phyloP scores from a whole-genome alignment of 1,139 yeast genomes.

The Yamadazyma oceani region DNA sequence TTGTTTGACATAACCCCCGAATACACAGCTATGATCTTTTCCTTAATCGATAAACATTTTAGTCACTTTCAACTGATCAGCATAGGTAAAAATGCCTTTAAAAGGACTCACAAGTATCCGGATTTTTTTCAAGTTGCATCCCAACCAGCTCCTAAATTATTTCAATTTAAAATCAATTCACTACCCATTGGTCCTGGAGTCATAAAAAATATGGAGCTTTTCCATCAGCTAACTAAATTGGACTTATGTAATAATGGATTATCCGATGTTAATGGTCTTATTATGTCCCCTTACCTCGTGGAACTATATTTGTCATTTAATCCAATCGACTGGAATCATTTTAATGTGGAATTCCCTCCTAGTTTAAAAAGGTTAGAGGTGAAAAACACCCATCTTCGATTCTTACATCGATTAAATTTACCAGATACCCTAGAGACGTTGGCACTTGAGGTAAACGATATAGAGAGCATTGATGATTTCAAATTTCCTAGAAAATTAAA shows the following conservation, averaged over 20 bases:
- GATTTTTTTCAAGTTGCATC: too few species aligned
- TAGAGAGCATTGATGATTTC: conserved; percentile 19
- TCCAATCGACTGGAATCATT: conserved; percentile 23
- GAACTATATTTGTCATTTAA: conserved; percentile 22
- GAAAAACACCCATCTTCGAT: conserved; percentile 21
- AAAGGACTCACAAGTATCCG: too few species aligned
- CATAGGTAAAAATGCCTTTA: too few species aligned
- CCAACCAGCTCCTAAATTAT: too few species aligned
- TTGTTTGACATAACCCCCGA: neutral
- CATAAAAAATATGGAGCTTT: too few species aligned
- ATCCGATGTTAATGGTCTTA: neutral
- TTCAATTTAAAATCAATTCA: too few species aligned
- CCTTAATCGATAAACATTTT: too few species aligned
- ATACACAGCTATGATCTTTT: too few species aligned
- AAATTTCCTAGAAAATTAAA: conserved; percentile 20
- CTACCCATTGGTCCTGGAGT: too few species aligned
- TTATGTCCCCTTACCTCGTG: conserved; percentile 7
- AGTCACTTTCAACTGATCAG: too few species aligned
- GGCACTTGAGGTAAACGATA: conserved; percentile 25
- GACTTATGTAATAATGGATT: neutral
- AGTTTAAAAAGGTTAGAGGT: conserved; percentile 18
- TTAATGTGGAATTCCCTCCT: conserved; percentile 13
- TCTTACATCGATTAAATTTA: conserved; percentile 16
- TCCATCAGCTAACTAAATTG: conserved; percentile 3
- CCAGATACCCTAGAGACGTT: conserved; percentile 20